Evolutionary conservation across 176 grass and related monocot species (phyloP).

Genomic region (Cocos nucifera): DNA sequence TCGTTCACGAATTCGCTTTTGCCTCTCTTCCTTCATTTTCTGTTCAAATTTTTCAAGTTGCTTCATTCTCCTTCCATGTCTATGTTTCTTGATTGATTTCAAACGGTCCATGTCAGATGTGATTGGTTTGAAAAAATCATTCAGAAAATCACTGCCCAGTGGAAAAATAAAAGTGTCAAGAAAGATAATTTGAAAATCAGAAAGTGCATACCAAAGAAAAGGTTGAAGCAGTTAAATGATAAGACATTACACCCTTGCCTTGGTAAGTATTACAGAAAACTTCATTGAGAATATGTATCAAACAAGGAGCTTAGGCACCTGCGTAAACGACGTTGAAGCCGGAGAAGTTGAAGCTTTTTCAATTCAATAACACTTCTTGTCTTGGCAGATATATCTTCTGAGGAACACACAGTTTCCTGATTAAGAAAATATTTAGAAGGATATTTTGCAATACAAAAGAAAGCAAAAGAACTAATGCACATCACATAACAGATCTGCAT

Average conservation of each 20-base stretch:
- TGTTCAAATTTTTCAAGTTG: slow-evolving; percentile 99
- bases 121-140: slow-evolving; percentile 88
- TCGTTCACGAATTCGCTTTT: slow-evolving; percentile 90
- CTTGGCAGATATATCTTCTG: slow-evolving; percentile 83
- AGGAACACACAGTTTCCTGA: slow-evolving; percentile 88
- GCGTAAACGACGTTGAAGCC: slow-evolving; percentile 71
- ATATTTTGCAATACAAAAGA: slow-evolving; percentile 4
- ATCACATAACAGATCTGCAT: neutral
- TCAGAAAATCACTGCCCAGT: slow-evolving; percentile 81
- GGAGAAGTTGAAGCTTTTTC: slow-evolving; percentile 99
- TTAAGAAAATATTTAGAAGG: slow-evolving; percentile 5
- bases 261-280: too few species aligned
- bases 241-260: too few species aligned
- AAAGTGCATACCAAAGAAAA: neutral
- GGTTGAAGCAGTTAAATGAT: neutral
- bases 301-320: slow-evolving; percentile 30
- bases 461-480: slow-evolving; percentile 7
- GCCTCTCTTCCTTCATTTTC: slow-evolving; percentile 99
- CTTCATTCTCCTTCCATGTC: slow-evolving; percentile 86
- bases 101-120: slow-evolving; percentile 65
- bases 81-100: slow-evolving; percentile 80
- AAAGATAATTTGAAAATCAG: slow-evolving; percentile 13
- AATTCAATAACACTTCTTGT: slow-evolving; percentile 95
- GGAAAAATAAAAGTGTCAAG: slow-evolving; percentile 18
- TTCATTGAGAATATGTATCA: too few species aligned